Evolutionary conservation across 2,329 filamentous ascomycete species (phyloP), one percentile per base, ranked within the genome.

Genomic region (Akanthomyces muscarius): DNA sequence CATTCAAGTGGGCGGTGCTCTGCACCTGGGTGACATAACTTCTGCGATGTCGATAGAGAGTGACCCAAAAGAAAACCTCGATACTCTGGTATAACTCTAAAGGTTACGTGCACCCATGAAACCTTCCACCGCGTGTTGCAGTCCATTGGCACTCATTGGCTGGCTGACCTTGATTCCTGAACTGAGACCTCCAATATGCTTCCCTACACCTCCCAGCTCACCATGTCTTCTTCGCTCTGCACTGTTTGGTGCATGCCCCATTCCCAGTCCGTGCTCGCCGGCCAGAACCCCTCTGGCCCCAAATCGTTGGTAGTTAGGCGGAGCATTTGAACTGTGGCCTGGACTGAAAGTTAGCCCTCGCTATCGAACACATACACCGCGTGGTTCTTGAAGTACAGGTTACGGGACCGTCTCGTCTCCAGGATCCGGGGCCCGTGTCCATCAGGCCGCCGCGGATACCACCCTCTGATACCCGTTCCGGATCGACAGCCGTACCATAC

Each of bases 121-220:
- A 8, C 60, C 52, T 3, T 44, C 60, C 28, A n/a, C 14, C 10
- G 44, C 33, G 7, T 44, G 41, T 14, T 55, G 61, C 64, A 42
- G 64, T 63, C 67, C 68, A 57, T 64, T 63, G 56, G 67, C 68
- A 30, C 66, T 65, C 68, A 69, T 69, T 16, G 56, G 38, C 10
- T 66, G 64, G 21, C 65, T 65, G 36, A 61, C 62, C 45, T 65
- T 65, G 25, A 66, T 58, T 7, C 65, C 65, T 5, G 65, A 65
- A 59, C 64, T 65, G 23, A 65, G 33, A 6, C 60, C 51, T 30
- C 60, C 60, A 2, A 55, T 25, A 23, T 50, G 41, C 21, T 44
- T 50, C 14, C 51, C 60, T 6, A 10, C 33, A 42, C 23, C 44
- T 10, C 23, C 10, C 21, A 62, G n/a, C 18, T 55, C 51, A 21